Percentiles rank a stretch among this genome's conserved stretches.
Conservation (phyloP, 1,284 basidiomycete species). For the Trichosporon coremiiforme region DNA sequence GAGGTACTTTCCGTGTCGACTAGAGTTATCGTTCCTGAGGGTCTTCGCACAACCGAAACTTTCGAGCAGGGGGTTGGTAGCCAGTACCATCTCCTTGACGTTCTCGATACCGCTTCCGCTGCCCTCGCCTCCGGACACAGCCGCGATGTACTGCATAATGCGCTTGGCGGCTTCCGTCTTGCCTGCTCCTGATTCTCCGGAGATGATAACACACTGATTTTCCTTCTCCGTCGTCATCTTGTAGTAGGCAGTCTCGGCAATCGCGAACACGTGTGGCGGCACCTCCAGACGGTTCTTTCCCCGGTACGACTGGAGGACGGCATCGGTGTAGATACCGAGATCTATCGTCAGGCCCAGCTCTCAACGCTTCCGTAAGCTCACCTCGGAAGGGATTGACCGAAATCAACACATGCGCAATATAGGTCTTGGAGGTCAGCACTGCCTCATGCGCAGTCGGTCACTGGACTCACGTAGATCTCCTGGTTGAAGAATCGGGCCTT, state of each 20-base stretch:
- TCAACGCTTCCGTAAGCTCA: slow-evolving; percentile 50
- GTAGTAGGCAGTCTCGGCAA: slow-evolving; percentile 97
- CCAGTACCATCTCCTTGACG: slow-evolving; percentile 99
- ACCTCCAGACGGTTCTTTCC: slow-evolving; percentile 99
- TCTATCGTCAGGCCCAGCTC: slow-evolving; percentile 60
- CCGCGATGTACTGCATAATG: slow-evolving; percentile 99
- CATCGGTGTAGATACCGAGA: slow-evolving; percentile 93
- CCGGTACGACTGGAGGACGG: slow-evolving; percentile 80
- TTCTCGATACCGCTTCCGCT: slow-evolving; percentile 72
- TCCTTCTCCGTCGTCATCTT: slow-evolving; percentile 99
- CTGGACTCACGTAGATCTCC: slow-evolving; percentile 78
- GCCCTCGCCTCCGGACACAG: slow-evolving; percentile 77
- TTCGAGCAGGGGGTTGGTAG: slow-evolving; percentile 95
- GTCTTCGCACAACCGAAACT: slow-evolving; percentile 99
- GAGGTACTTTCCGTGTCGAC: slow-evolving; percentile 98
- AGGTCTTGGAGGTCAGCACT: slow-evolving; percentile 63
- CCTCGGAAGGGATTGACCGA: slow-evolving; percentile 98
- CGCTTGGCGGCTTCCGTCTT: slow-evolving; percentile 97
- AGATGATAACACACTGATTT: slow-evolving; percentile 99
- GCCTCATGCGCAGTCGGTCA: not conserved
- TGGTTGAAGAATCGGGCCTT: slow-evolving; percentile 92
- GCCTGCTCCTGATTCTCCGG: slow-evolving; percentile 95
- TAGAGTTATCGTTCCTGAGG: slow-evolving; percentile 96
- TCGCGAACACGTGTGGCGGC: slow-evolving; percentile 95
- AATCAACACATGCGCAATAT: slow-evolving; percentile 95